These are phyloP conservation scores for Fusarium subglutinans DNA, from an alignment of 2,329 filamentous ascomycete genomes.

Conservation along the genomic window DNA sequence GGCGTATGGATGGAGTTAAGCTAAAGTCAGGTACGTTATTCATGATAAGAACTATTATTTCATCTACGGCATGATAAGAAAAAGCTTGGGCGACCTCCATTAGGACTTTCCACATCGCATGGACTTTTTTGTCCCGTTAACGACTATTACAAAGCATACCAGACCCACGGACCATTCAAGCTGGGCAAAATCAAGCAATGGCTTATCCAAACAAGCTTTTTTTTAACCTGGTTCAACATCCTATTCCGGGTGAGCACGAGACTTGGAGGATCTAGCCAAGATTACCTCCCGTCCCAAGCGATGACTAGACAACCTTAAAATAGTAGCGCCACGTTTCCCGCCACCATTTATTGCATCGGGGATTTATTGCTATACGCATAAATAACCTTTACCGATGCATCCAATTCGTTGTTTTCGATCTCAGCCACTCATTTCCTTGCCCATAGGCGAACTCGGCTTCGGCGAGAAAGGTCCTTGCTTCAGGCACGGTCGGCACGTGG, in stretches of 20 bases:
- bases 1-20: fast-evolving
- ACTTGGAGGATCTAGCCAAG: neutral
- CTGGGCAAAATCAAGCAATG: neutral
- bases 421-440: neutral
- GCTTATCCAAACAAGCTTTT: neutral
- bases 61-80: fast-evolving
- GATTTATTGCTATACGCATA: neutral
- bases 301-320: neutral
- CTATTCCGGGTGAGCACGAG: neutral
- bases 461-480: neutral
- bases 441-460: neutral
- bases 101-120: fast-evolving
- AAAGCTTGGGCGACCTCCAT: fast-evolving
- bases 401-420: neutral
- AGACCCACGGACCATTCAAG: fast-evolving
- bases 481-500: neutral
- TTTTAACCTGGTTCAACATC: neutral
- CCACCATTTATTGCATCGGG: neutral
- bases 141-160: neutral
- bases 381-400: neutral
- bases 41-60: neutral
- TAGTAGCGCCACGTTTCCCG: neutral
- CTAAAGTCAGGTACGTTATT: too few species aligned
- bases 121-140: fast-evolving
- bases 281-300: neutral